Evolutionary conservation across 2,329 filamentous ascomycete species (phyloP).

Genomic region (Magnaporthiopsis rhizophila): DNA sequence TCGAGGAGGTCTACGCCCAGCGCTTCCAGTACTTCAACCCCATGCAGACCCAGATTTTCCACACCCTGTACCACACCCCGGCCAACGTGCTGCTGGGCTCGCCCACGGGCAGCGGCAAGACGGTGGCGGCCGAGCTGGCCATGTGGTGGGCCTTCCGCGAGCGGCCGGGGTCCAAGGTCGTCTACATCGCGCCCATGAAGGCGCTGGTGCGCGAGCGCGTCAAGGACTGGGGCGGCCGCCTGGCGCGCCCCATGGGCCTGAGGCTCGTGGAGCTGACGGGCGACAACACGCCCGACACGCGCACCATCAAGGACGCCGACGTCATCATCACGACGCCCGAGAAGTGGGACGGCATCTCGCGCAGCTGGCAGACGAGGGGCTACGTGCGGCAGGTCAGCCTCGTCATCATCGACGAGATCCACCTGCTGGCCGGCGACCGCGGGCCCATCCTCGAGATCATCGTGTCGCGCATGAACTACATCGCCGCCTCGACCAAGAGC

Average conservation of each 20-base stretch:
- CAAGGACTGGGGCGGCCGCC: slow-evolving; percentile 81
- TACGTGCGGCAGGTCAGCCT: slow-evolving; percentile 93
- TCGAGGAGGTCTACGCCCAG: slow-evolving; percentile 83
- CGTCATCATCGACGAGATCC: slow-evolving; percentile 98
- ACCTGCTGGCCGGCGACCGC: slow-evolving; percentile 90
- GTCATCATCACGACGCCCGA: slow-evolving; percentile 99
- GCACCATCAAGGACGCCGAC: slow-evolving; percentile 90
- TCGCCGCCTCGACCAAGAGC: slow-evolving; percentile 85
- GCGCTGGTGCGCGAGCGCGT: slow-evolving; percentile 93
- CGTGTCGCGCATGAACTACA: slow-evolving; percentile 93
- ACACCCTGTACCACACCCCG: slow-evolving; percentile 86
- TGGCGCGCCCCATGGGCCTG: slow-evolving; percentile 75
- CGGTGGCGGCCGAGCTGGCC: slow-evolving; percentile 86
- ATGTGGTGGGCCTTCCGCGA: slow-evolving; percentile 99
- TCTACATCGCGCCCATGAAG: slow-evolving; percentile 99
- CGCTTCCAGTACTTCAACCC: slow-evolving; percentile 97
- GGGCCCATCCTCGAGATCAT: slow-evolving; percentile 98
- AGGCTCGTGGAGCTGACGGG: slow-evolving; percentile 87
- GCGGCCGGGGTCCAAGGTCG: slow-evolving; percentile 89
- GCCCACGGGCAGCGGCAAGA: slow-evolving; percentile 95
- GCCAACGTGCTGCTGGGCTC: slow-evolving; percentile 92
- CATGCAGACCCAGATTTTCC: slow-evolving; percentile 99
- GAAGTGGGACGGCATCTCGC: slow-evolving; percentile 99
- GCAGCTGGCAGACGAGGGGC: slow-evolving; percentile 95
- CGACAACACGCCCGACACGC: slow-evolving; percentile 95